Base-by-base conservation (phyloP, 2,329 filamentous ascomycete genomes). In the Xenoacremonium recifei region DNA sequence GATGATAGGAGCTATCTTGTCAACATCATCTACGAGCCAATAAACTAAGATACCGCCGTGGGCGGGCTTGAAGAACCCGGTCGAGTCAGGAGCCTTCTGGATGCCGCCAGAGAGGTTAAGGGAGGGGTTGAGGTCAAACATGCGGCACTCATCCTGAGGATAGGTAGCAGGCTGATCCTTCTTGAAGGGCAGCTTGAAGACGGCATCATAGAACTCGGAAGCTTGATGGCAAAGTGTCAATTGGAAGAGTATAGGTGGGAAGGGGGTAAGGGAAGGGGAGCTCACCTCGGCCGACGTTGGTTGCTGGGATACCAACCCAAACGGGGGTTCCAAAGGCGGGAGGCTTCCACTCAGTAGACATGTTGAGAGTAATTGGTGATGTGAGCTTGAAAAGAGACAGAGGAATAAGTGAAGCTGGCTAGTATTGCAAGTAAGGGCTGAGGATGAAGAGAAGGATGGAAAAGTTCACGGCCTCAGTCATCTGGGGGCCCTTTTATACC, bases 21-120 rank as follows among this genome's bases (percentile, higher is more conserved):
- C 58, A n/a, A 62, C 49, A 30, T 62, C 44, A 19, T 63, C 54
- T 6, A 63, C 61, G 6, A 61, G 49, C 61, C 61, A 63, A 21
- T 53, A 54, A 5, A 63, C 27, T 19, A 44, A 55, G 6, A 61
- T 36, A 2, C 60, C 58, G 4, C 60, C 61, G 25, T 49, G 51
- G 17, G 58, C 61, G 11, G 58, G 47, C 6, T 41, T 31, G 19
- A 61, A 49, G 11, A 50, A 38, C 5, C 57, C 55, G 3, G 45
- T 55, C 15, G 40, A 25, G 21, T 62, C 56, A 6, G 59, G 57
- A 2, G 54, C 52, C 33, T 56, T 51, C n/a, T 50, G 41, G 23
- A 64, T 58, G 19, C 59, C 58, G 7, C 61, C 61, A 1, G 53
- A 44, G 21, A 64, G 43, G 37, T 45, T 50, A 13, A 63, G 43